These are phyloP conservation scores for Pichia gijzeniarum DNA, from an alignment of 805 yeast genomes.

Conservation along the genomic window DNA sequence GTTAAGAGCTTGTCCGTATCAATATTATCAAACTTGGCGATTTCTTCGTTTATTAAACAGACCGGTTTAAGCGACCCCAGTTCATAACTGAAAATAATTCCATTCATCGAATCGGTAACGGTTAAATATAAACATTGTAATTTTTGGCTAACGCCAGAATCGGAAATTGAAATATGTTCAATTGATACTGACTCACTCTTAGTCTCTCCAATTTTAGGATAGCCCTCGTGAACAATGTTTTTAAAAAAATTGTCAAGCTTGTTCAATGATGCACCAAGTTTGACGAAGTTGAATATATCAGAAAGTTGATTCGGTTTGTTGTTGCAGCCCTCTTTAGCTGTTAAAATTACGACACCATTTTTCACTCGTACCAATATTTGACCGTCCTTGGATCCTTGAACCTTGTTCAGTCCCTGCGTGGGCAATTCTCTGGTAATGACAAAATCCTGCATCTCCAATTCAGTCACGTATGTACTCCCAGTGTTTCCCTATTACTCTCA, in stretches of 20 bases:
- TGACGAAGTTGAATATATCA: constrained; percentile 9
- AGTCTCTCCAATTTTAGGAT: constrained; percentile 11
- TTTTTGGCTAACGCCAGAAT: constrained; percentile 13
- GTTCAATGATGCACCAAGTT: constrained; percentile 10
- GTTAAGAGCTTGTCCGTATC: constrained; percentile 4
- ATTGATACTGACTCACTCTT: constrained; percentile 7
- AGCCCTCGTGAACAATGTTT: constrained; percentile 10
- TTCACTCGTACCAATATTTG: constrained; percentile 9
- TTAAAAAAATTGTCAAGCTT: constrained; percentile 11
- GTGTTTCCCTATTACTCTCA: too few relatives aligned
- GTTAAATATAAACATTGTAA: constrained; percentile 7
- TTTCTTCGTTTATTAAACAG: constrained; percentile 7
- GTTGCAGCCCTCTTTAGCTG: constrained; percentile 3
- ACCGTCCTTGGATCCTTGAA: constrained; percentile 16
- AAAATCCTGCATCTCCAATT: constrained; percentile 9
- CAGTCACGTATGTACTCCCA: too few relatives aligned
- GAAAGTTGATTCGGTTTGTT: constrained; percentile 4
- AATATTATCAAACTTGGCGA: constrained; percentile 5
- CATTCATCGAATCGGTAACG: constrained; percentile 17
- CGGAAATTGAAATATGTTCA: constrained; percentile 11
- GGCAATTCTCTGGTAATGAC: constrained; percentile 7
- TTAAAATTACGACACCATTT: constrained; percentile 12
- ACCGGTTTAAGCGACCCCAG: constrained; percentile 9
- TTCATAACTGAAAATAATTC: constrained; percentile 9
- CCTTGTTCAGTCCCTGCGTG: constrained; percentile 1